Base-by-base conservation (phyloP, 495 filamentous ascomycete species). In the Evernia prunastri region DNA sequence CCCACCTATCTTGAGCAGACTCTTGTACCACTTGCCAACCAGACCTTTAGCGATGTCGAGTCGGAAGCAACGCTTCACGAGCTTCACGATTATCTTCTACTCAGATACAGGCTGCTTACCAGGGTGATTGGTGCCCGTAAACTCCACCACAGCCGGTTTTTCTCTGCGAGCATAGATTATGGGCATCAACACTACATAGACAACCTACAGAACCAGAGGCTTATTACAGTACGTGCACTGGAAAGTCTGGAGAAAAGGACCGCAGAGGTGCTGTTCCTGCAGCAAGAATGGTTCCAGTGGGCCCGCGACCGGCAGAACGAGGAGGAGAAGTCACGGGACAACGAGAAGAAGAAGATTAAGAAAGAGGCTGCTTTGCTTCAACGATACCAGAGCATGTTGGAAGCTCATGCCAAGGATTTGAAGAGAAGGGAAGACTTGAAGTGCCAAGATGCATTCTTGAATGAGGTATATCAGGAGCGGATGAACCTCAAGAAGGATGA, bases 131-230 rank as follows among this genome's bases (percentile, higher is more conserved):
- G 74, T 29, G 81, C 80, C 4, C 74, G 80, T 25, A 81, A 79
- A 66, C 70, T 81, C 53, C 81, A 84, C 66, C 81, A 82, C 66
- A 77, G 72, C 58, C 79, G 79, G 58, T 83, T 83, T 63, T 83
- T 77, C 67, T 71, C 75, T 6, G 61, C 78, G 20, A 75, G 75
- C 58, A 57, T 71, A 20, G 71, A 73, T 47, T 74, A 71, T 54
- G 73, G 69, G 25, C 71, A 73, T 60, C 64, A 60, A 71, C 72
- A 61, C 74, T 75, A 77, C 67, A 72, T 84, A 1, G 78, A 79
- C 63, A 74, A 71, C 53, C 73, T 83, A 20, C 76, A 76, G 35
- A 76, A 68, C 49, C 71, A 72, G 11, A 76, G 75, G 31, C 71
- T 73, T 25, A 74, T 75, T 29, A 70, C 78, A 7, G 60, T 74